Conservation (phyloP, 164 flowering plant species). For the Stephania cephalantha region DNA sequence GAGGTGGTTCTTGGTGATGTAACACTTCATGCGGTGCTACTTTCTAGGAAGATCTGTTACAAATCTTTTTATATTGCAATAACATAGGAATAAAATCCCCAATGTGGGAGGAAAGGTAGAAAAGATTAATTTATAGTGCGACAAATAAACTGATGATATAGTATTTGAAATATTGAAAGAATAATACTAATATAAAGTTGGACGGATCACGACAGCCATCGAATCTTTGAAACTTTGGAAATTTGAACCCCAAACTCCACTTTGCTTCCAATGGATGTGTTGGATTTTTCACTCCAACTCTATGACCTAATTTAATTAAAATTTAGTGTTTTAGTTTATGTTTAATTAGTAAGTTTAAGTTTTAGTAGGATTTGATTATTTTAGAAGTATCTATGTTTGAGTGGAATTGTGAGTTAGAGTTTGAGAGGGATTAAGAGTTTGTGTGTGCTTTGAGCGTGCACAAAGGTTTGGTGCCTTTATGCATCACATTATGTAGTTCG, state of each 20-base stretch:
- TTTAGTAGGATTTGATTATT: too few relatives aligned
- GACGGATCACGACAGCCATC: neutral
- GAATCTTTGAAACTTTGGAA: neutral
- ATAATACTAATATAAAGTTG: neutral
- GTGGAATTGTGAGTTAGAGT: too few relatives aligned
- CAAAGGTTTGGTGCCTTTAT: too few relatives aligned
- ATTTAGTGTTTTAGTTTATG: too few relatives aligned
- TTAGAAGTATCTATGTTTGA: too few relatives aligned
- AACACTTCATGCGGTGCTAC: neutral
- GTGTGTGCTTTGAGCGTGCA: too few relatives aligned
- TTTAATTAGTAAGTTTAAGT: too few relatives aligned
- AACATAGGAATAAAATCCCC: neutral
- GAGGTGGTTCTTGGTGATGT: neutral
- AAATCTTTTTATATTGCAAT: neutral
- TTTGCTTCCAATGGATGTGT: neutral
- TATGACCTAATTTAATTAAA: too few relatives aligned
- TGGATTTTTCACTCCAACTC: too few relatives aligned
- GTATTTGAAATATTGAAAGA: neutral
- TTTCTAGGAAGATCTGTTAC: neutral
- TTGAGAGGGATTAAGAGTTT: too few relatives aligned
- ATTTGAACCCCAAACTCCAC: neutral
- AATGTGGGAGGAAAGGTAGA: constrained; percentile 1
- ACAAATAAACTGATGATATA: too few relatives aligned
- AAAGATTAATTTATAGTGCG: neutral
- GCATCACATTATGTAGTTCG: too few relatives aligned